phyloP scores from a whole-genome alignment of 345 rosid species.

The Camelina hispida region DNA sequence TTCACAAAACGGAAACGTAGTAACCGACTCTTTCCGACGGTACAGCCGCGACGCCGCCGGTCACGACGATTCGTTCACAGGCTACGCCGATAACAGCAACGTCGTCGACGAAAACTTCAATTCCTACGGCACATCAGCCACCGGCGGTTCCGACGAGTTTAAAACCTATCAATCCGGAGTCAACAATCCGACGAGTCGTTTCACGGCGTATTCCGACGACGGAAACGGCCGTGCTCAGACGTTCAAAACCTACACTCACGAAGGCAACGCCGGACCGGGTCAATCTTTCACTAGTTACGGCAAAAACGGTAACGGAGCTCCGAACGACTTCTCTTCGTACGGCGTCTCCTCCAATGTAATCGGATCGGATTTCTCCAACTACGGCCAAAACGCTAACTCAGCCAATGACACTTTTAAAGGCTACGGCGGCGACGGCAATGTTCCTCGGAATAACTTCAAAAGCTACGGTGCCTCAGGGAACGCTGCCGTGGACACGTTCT shows the following conservation, averaged over 20 bases:
- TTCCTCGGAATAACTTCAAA: conserved; percentile 64
- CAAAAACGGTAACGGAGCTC: conserved; percentile 66
- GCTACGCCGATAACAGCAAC: conserved; percentile 52
- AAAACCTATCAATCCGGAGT: conserved; percentile 53
- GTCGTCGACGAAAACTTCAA: conserved; percentile 74
- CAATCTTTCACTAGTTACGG: conserved; percentile 69
- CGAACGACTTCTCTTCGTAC: conserved; percentile 61
- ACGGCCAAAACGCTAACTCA: conserved; percentile 63
- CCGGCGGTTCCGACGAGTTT: conserved; percentile 72
- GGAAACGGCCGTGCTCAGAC: conserved; percentile 52
- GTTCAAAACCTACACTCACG: conserved; percentile 55
- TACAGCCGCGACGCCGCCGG: conserved; percentile 59
- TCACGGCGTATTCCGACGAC: conserved; percentile 65
- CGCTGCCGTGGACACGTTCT: conserved; percentile 52
- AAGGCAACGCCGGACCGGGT: conserved; percentile 63
- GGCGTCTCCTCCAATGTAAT: conserved; percentile 63
- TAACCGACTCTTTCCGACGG: conserved; percentile 58
- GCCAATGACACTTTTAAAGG: conserved; percentile 67
- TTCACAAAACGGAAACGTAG: conserved; percentile 49
- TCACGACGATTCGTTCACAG: conserved; percentile 52
- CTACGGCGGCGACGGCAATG: conserved; percentile 68
- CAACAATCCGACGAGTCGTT: conserved; percentile 64
- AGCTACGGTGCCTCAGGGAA: conserved; percentile 63
- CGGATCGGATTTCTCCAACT: conserved; percentile 64
- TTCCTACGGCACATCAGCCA: conserved; percentile 64